These are phyloP conservation scores for Torulaspora gathmanii DNA, from an alignment of 805 yeast species.

Conservation along the genomic window DNA sequence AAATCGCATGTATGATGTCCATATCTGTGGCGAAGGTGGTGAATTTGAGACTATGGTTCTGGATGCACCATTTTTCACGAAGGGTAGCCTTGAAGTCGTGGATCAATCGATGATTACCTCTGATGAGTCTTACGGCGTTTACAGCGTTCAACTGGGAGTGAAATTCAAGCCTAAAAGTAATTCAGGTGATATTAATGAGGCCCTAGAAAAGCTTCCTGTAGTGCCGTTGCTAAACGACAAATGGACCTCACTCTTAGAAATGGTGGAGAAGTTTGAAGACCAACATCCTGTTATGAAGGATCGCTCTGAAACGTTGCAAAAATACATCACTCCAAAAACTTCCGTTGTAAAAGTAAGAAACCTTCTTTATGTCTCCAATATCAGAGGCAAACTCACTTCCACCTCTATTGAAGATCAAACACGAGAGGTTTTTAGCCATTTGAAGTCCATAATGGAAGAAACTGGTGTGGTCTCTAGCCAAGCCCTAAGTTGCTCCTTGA, in stretches of 20 bases:
- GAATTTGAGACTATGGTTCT: constrained; percentile 92
- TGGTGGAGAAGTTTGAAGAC: not conserved
- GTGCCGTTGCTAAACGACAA: constrained; percentile 22
- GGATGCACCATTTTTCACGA: constrained; percentile 78
- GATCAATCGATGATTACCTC: constrained; percentile 42
- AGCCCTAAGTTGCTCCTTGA: constrained; percentile 56
- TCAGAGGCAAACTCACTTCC: constrained; percentile 31
- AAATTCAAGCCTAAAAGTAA: constrained; percentile 41
- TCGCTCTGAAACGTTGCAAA: not conserved
- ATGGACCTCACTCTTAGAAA: constrained; percentile 23
- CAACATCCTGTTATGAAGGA: constrained; percentile 15
- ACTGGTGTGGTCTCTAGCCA: constrained; percentile 39
- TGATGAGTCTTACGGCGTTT: constrained; percentile 56
- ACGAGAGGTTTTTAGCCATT: constrained; percentile 44
- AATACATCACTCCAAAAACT: not conserved
- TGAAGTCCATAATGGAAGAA: constrained; percentile 36
- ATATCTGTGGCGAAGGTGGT: constrained; percentile 98
- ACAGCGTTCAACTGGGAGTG: constrained; percentile 56
- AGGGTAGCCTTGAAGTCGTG: constrained; percentile 44
- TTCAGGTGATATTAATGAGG: constrained; percentile 17
- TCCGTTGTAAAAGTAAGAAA: constrained; percentile 26
- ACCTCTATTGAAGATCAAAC: constrained; percentile 43
- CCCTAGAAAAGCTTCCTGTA: constrained; percentile 38
- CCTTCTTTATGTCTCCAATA: constrained; percentile 43
- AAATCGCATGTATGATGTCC: constrained; percentile 69